Percentiles rank a stretch among this genome's conserved stretches.
These are phyloP conservation scores for Epichloe brachyelytri DNA, from an alignment of 2,329 filamentous ascomycete species.

Conservation along the genomic window DNA sequence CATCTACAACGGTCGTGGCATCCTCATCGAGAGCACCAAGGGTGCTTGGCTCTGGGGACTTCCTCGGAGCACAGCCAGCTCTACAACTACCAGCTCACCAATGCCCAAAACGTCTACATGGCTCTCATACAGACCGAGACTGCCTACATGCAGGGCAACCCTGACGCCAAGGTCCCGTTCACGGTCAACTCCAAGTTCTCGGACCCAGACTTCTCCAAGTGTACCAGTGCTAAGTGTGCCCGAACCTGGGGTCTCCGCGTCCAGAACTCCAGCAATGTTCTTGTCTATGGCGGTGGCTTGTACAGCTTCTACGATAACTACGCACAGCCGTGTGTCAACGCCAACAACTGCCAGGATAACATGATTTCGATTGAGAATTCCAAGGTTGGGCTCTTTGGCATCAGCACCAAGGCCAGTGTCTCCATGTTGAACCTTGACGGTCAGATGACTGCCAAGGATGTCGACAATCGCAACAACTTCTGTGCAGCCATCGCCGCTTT, in stretches of 20 bases:
- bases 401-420: constrained; percentile 61
- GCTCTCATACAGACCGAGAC: constrained; percentile 81
- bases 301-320: constrained; percentile 84
- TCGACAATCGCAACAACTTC: constrained; percentile 53
- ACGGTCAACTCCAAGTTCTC: constrained; percentile 39
- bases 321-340: constrained; percentile 52
- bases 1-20: constrained; percentile 78
- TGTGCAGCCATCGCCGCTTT: constrained; percentile 48
- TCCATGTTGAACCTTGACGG: constrained; percentile 61
- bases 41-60: constrained; percentile 75
- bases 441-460: constrained; percentile 36
- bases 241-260: constrained; percentile 70
- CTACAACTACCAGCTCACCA: constrained; percentile 77
- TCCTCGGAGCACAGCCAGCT: constrained; percentile 52
- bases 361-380: constrained; percentile 63
- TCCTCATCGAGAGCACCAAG: constrained; percentile 61
- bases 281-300: constrained; percentile 59
- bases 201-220: constrained; percentile 58
- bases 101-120: constrained; percentile 70
- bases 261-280: constrained; percentile 51
- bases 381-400: constrained; percentile 50
- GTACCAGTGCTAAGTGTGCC: constrained; percentile 43
- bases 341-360: constrained; percentile 62
- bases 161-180: constrained; percentile 56
- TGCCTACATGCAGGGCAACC: constrained; percentile 77